Conservation (phyloP, 805 yeast genomes). For the Candida dajiaensis region DNA sequence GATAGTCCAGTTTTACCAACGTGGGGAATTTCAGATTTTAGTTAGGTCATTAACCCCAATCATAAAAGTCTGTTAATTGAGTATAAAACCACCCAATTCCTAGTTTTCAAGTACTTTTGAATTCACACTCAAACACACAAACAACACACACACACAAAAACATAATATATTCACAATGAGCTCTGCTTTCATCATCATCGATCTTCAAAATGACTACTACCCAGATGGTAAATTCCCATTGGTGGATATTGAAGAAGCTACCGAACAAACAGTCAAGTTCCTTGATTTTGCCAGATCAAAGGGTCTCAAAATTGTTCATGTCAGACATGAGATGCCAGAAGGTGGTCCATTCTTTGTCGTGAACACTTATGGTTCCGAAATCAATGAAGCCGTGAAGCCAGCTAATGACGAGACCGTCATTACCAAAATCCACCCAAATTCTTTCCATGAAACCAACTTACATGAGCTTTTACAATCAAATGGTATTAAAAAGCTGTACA, state of each 20-base stretch:
- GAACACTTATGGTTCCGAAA: conserved; percentile 9
- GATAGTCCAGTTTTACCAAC: too few relatives aligned
- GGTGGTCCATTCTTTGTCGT: conserved; percentile 9
- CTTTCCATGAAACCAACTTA: conserved; percentile 12
- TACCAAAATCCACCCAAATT: conserved; percentile 12
- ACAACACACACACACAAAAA: too few relatives aligned
- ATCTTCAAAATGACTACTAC: conserved; percentile 19
- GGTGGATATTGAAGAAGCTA: conserved; percentile 8
- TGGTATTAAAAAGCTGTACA: conserved; percentile 6
- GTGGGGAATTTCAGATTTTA: too few relatives aligned
- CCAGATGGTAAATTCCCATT: conserved; percentile 11
- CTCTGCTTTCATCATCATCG: conserved; percentile 12
- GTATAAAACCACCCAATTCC: too few relatives aligned
- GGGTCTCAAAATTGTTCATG: conserved; percentile 8
- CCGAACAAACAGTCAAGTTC: conserved; percentile 9
- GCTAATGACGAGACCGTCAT: conserved; percentile 7
- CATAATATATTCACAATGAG: too few relatives aligned
- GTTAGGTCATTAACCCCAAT: too few relatives aligned
- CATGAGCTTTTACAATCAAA: conserved; percentile 5
- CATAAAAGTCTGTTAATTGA: too few relatives aligned
- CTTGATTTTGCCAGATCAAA: conserved; percentile 8
- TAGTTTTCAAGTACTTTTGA: too few relatives aligned
- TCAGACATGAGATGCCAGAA: conserved; percentile 7
- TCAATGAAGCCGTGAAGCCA: conserved; percentile 9
- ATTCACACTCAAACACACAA: too few relatives aligned